Conservation (phyloP, 2,329 filamentous ascomycete genomes). For the Elsinoe australis region DNA sequence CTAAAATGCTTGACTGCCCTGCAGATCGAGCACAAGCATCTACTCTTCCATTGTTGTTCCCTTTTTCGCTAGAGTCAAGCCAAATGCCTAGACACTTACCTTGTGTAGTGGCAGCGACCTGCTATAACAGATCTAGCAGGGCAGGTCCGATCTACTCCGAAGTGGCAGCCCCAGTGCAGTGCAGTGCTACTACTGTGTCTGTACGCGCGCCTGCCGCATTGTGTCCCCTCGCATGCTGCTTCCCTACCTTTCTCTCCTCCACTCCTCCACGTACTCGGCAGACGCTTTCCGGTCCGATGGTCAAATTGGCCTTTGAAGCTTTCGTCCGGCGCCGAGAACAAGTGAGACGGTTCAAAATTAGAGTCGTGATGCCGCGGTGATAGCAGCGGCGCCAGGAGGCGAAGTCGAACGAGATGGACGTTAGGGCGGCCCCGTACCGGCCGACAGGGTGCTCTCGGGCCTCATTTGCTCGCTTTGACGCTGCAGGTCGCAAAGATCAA, state of each 20-base stretch:
- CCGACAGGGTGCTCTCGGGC: background rate
- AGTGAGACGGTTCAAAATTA: slow-evolving; percentile 1
- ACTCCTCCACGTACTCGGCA: too few relatives aligned
- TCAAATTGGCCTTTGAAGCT: background rate
- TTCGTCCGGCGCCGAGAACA: background rate
- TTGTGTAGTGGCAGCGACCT: too few relatives aligned
- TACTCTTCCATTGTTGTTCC: background rate
- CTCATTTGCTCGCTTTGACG: background rate
- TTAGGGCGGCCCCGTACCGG: slow-evolving; percentile 8
- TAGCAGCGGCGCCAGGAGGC: slow-evolving; percentile 12
- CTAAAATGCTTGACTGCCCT: background rate
- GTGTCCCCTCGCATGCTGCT: too few relatives aligned
- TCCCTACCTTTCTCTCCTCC: too few relatives aligned
- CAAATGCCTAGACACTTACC: too few relatives aligned
- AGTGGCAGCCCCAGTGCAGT: too few relatives aligned
- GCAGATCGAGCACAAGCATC: background rate
- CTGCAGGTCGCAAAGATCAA: slow-evolving; percentile 7
- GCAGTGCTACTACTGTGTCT: too few relatives aligned
- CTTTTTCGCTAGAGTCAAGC: too few relatives aligned
- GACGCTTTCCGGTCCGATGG: too few relatives aligned
- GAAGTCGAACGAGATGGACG: slow-evolving; percentile 4
- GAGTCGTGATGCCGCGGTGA: slow-evolving; percentile 10
- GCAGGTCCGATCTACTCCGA: too few relatives aligned
- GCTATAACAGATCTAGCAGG: too few relatives aligned
- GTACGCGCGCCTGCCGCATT: too few relatives aligned